These are phyloP conservation scores for Chaetoscypha palmicola DNA, from an alignment of 2,329 filamentous ascomycete genomes.

Conservation along the genomic window DNA sequence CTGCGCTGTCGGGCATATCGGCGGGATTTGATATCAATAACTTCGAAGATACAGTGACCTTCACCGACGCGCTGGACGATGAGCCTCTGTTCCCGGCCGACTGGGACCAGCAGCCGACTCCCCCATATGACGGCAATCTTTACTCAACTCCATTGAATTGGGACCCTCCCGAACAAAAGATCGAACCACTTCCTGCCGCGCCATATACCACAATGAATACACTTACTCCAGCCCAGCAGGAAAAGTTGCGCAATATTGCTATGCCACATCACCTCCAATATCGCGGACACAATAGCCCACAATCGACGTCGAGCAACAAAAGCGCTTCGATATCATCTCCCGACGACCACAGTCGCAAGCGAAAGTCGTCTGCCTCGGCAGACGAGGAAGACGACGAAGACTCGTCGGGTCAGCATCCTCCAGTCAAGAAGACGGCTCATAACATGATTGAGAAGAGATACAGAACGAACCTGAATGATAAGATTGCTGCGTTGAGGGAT, in stretches of 20 bases:
- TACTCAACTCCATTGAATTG: slow-evolving; percentile 30
- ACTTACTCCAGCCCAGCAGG: slow-evolving; percentile 52
- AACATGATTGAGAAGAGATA: slow-evolving; percentile 99
- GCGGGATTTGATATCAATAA: slow-evolving; percentile 19
- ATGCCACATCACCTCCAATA: slow-evolving; percentile 59
- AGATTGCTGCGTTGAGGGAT: slow-evolving; percentile 86
- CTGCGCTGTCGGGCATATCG: slow-evolving; percentile 22
- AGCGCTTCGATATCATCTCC: slow-evolving; percentile 51
- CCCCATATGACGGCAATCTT: slow-evolving; percentile 28
- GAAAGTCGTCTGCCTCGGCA: slow-evolving; percentile 60
- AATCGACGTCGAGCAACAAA: slow-evolving; percentile 45
- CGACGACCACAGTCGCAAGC: slow-evolving; percentile 52
- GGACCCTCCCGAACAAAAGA: slow-evolving; percentile 26
- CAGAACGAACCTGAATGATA: slow-evolving; percentile 92
- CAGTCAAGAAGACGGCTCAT: slow-evolving; percentile 84
- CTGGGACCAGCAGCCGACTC: slow-evolving; percentile 23
- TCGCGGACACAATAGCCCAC: slow-evolving; percentile 41
- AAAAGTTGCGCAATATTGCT: slow-evolving; percentile 55
- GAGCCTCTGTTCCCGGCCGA: slow-evolving; percentile 17
- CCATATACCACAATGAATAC: slow-evolving; percentile 30
- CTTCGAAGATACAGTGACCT: slow-evolving; percentile 22
- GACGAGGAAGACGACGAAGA: slow-evolving; percentile 54
- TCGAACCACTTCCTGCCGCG: slow-evolving; percentile 18
- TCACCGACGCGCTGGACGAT: slow-evolving; percentile 18
- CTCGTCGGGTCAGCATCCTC: slow-evolving; percentile 48